phyloP scores from a whole-genome alignment of 495 filamentous ascomycete genomes.

The Aspergillus haitiensis region DNA sequence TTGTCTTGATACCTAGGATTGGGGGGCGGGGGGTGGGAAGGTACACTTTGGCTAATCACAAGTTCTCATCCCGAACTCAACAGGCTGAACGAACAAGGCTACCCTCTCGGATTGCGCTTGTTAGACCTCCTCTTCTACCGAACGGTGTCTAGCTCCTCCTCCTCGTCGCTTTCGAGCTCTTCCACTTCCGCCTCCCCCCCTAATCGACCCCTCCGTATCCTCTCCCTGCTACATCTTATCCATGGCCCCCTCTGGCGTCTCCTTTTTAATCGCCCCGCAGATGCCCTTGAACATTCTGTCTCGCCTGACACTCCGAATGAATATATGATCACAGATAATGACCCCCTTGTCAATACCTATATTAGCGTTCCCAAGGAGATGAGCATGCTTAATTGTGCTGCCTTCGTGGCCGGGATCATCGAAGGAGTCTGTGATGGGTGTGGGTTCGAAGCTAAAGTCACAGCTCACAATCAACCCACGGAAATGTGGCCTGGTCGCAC shows the following conservation, averaged over 20 bases:
- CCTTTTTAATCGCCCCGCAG: constrained; percentile 86
- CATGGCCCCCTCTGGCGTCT: constrained; percentile 86
- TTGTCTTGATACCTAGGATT: neutral
- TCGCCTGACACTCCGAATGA: constrained; percentile 78
- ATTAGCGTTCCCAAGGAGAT: constrained; percentile 92
- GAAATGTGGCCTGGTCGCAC: constrained; percentile 94
- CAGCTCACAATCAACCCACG: constrained; percentile 81
- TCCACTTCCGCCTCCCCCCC: constrained; percentile 64
- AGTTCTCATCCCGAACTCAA: neutral
- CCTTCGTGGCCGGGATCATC: constrained; percentile 91
- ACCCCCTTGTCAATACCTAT: constrained; percentile 90
- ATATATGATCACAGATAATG: constrained; percentile 98
- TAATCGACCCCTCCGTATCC: constrained; percentile 80
- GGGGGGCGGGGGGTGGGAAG: too few relatives aligned
- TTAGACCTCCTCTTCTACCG: constrained; percentile 89
- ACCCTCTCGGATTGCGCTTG: constrained; percentile 89
- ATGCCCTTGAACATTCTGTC: constrained; percentile 86
- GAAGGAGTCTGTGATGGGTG: constrained; percentile 94
- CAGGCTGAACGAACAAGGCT: constrained; percentile 91
- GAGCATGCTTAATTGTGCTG: constrained; percentile 93
- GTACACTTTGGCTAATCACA: neutral
- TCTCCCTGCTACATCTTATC: constrained; percentile 92
- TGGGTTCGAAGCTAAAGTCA: constrained; percentile 83
- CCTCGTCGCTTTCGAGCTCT: constrained; percentile 79
- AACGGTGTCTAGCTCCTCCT: constrained; percentile 60